A percentile compares a stretch with the other conserved stretches of the same genome.
Conservation (phyloP, 768 basidiomycete species). For the Neoboletus brunneissimus region DNA sequence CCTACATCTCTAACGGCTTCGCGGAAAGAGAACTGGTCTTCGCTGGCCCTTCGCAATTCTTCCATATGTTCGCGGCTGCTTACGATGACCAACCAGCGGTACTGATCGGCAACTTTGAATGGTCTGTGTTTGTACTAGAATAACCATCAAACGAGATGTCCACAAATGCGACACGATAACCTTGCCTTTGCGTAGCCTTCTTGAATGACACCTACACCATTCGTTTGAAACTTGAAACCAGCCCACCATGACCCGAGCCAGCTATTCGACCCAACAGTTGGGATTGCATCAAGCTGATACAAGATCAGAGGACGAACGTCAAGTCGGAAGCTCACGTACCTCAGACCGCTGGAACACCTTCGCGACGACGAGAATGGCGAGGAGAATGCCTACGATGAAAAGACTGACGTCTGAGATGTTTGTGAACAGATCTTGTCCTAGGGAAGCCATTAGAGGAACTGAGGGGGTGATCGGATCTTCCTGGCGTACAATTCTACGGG, state of each 20-base stretch:
- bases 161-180: neutral
- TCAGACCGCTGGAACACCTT: neutral
- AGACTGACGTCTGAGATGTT: neutral
- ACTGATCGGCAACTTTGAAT: slow-evolving; percentile 1
- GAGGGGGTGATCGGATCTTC: neutral
- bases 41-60: slow-evolving; percentile 40
- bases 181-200: neutral
- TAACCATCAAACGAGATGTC: neutral
- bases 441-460: neutral
- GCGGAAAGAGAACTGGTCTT: slow-evolving; percentile 36
- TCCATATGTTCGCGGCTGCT: slow-evolving; percentile 33
- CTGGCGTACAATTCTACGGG: neutral
- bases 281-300: slow-evolving; percentile 19
- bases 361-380: neutral
- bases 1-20: slow-evolving; percentile 35
- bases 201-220: slow-evolving; percentile 8
- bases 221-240: slow-evolving; percentile 14
- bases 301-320: neutral
- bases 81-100: slow-evolving; percentile 41
- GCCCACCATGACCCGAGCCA: slow-evolving; percentile 30
- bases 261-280: slow-evolving; percentile 27
- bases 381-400: neutral
- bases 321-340: neutral
- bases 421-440: neutral
- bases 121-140: neutral